Evolutionary conservation across 2,329 filamentous ascomycete species (phyloP).

Genomic region (Decorospora gaudefroyi): DNA sequence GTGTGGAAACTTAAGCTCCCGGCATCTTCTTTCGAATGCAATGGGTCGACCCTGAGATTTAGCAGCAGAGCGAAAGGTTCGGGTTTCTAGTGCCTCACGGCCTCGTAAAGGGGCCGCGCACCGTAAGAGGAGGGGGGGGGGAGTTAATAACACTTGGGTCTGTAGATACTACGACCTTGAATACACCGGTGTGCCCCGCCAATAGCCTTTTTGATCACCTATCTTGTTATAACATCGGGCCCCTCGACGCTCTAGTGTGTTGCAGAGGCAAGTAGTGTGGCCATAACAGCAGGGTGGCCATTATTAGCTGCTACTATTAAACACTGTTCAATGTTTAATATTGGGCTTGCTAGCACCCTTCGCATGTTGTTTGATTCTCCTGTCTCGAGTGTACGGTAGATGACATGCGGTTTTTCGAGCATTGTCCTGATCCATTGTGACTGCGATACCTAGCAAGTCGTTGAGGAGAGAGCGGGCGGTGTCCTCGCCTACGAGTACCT

Average conservation of each 20-base stretch:
- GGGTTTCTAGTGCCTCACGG: slow-evolving; percentile 11
- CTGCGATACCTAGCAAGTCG: slow-evolving; percentile 21
- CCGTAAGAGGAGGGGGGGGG: slow-evolving; percentile 11
- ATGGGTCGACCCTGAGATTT: background rate
- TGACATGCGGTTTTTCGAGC: slow-evolving; percentile 9
- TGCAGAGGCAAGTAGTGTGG: slow-evolving; percentile 19
- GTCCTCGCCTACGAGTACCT: slow-evolving; percentile 17
- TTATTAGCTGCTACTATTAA: slow-evolving; percentile 16
- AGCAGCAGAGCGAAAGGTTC: slow-evolving; percentile 15
- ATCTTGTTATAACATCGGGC: slow-evolving; percentile 8
- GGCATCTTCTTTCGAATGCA: background rate
- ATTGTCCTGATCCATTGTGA: slow-evolving; percentile 16
- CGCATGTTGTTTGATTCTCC: background rate
- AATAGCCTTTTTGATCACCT: slow-evolving; percentile 10
- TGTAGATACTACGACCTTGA: slow-evolving; percentile 16
- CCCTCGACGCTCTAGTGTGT: slow-evolving; percentile 7
- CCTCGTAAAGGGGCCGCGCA: slow-evolving; percentile 16
- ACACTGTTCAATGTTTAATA: slow-evolving; percentile 11
- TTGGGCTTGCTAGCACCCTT: slow-evolving; percentile 7
- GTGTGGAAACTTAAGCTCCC: background rate
- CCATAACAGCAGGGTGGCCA: slow-evolving; percentile 15
- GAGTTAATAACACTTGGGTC: slow-evolving; percentile 17
- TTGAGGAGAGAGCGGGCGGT: slow-evolving; percentile 12
- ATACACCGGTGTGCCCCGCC: slow-evolving; percentile 14
- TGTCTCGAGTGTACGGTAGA: slow-evolving; percentile 3